Conservation (phyloP, 306 rosid genomes). For the Crataegus laevigata region DNA sequence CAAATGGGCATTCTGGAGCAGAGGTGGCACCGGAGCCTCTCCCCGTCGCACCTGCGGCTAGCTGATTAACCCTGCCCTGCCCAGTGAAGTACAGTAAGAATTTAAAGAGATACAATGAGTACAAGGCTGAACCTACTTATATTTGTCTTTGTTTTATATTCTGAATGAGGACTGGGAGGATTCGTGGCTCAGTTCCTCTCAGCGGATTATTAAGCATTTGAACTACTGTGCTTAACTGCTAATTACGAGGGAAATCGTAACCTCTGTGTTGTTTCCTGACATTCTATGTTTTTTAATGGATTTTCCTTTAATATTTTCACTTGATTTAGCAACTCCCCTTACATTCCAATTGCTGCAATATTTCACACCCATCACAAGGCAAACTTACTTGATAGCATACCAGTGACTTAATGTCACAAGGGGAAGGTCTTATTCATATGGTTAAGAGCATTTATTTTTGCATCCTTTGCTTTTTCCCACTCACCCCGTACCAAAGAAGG, state of each 20-base stretch:
- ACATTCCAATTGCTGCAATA: background rate
- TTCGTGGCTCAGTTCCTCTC: background rate
- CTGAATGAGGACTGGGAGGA: background rate
- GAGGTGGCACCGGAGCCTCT: constrained; percentile 42
- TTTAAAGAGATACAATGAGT: background rate
- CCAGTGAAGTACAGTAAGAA: background rate
- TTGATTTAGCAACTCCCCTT: background rate
- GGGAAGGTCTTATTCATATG: no score
- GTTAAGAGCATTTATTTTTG: no score
- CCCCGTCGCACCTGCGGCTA: background rate
- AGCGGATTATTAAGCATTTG: background rate
- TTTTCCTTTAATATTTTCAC: background rate
- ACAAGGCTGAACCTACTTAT: background rate
- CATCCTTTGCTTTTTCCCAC: no score
- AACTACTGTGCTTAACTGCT: background rate
- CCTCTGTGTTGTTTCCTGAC: background rate
- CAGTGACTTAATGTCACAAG: background rate
- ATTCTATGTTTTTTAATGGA: background rate
- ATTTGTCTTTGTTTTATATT: background rate
- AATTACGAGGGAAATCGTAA: background rate
- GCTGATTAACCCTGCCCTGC: constrained; percentile 1
- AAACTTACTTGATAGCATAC: background rate
- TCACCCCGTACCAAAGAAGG: no score
- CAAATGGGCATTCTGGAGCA: constrained; percentile 35
- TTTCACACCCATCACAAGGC: background rate